A percentile compares a stretch with the other conserved stretches of the same genome.
Evolutionary conservation across 2,329 filamentous ascomycete genomes (phyloP).

Genomic region (Aulographum hederae): DNA sequence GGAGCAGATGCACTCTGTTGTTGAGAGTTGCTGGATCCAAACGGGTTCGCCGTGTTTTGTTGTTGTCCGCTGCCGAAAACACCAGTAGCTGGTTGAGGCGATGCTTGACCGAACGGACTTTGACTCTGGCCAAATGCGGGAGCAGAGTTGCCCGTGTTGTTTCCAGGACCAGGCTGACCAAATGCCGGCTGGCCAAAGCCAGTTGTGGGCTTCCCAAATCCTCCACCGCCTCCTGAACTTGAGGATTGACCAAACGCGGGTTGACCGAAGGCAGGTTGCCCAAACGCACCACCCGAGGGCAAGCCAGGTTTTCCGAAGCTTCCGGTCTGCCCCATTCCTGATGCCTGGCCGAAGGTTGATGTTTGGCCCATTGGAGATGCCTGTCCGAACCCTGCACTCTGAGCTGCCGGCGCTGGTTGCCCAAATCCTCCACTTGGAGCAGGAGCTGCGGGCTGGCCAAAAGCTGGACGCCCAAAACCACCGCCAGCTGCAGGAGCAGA

Average conservation of each 20-base stretch:
- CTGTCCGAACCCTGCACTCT: constrained; percentile 3
- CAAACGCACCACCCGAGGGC: constrained; percentile 2
- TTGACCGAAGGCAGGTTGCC: constrained; percentile 9
- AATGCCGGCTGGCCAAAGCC: background rate
- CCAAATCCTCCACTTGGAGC: background rate
- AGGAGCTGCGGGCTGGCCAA: constrained; percentile 5
- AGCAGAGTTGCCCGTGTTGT: too few species aligned
- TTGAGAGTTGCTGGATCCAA: background rate
- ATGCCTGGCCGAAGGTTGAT: constrained; percentile 1
- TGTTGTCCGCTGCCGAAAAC: background rate
- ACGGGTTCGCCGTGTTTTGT: background rate
- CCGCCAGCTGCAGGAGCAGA: background rate
- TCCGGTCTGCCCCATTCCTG: constrained; percentile 4
- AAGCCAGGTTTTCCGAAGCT: constrained; percentile 10
- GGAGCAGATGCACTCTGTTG: background rate
- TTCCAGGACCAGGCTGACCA: too few species aligned
- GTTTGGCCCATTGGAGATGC: constrained; percentile 2
- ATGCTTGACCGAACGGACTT: constrained; percentile 7
- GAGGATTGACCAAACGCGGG: constrained; percentile 7
- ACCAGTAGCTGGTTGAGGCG: constrained; percentile 2
- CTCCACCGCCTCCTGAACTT: too few species aligned
- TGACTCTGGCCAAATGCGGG: constrained; percentile 1
- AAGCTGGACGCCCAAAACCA: constrained; percentile 2
- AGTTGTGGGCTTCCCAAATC: background rate
- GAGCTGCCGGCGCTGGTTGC: background rate